phyloP scores from a whole-genome alignment of 1,284 basidiomycete genomes.

The Papiliotrema nemorosa region DNA sequence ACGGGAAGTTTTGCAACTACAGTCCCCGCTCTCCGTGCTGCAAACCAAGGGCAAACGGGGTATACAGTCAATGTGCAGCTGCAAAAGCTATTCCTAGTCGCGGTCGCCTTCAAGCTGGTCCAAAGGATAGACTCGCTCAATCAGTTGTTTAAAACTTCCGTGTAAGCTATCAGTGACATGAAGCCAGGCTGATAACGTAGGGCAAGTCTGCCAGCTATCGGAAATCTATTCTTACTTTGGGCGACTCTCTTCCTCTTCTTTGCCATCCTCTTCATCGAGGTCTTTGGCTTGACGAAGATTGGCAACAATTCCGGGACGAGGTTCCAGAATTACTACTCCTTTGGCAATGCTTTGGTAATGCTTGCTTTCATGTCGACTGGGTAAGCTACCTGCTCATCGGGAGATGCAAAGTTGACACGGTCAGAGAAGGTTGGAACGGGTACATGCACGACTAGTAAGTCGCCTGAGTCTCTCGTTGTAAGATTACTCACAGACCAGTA shows the following conservation, averaged over 20 bases:
- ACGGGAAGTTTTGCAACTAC: slow-evolving; percentile 81
- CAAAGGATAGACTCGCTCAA: slow-evolving; percentile 86
- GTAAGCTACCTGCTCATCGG: slow-evolving; percentile 28
- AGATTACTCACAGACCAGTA: slow-evolving; percentile 51
- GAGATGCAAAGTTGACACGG: not conserved
- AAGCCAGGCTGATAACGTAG: slow-evolving; percentile 47
- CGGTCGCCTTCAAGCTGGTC: slow-evolving; percentile 90
- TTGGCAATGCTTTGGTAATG: slow-evolving; percentile 82
- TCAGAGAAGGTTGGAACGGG: slow-evolving; percentile 88
- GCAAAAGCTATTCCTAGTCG: slow-evolving; percentile 91
- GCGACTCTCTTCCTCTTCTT: slow-evolving; percentile 89
- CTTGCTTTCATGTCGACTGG: slow-evolving; percentile 59
- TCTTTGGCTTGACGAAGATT: slow-evolving; percentile 91
- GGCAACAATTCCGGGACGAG: slow-evolving; percentile 62
- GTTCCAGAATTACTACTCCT: slow-evolving; percentile 75
- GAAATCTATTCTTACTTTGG: slow-evolving; percentile 86
- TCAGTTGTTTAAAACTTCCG: slow-evolving; percentile 93
- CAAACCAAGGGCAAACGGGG: slow-evolving; percentile 14
- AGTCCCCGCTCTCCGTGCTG: slow-evolving; percentile 61
- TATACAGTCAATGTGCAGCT: slow-evolving; percentile 58
- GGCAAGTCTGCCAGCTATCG: slow-evolving; percentile 80
- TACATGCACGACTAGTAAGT: slow-evolving; percentile 92
- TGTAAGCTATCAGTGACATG: slow-evolving; percentile 59
- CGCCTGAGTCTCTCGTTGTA: not conserved
- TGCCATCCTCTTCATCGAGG: slow-evolving; percentile 83